phyloP scores from a whole-genome alignment of 495 filamentous ascomycete genomes.

The Viridothelium virens region DNA sequence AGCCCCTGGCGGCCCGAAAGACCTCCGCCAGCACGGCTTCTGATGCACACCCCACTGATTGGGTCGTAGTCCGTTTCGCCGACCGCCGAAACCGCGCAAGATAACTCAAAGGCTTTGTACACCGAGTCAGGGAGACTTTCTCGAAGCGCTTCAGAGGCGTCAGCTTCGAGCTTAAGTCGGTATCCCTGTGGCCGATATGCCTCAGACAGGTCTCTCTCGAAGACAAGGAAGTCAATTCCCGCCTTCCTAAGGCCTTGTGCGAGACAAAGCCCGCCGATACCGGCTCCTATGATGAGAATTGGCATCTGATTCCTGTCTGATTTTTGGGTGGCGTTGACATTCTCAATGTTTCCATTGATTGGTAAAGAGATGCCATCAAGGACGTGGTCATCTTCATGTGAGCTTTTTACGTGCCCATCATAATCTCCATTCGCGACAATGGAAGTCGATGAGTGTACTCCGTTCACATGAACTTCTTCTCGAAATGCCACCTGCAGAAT shows the following conservation, averaged over 20 bases:
- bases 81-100: constrained; percentile 23
- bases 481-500: neutral
- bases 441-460: neutral
- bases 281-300: constrained; percentile 52
- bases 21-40: constrained; percentile 12
- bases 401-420: neutral
- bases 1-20: constrained; percentile 15
- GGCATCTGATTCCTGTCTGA: constrained; percentile 9
- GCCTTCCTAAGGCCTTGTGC: constrained; percentile 49
- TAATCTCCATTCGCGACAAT: neutral
- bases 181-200: constrained; percentile 24
- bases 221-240: constrained; percentile 22
- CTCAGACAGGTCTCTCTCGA: constrained; percentile 22
- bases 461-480: neutral
- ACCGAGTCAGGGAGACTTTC: constrained; percentile 6
- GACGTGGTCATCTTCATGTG: neutral
- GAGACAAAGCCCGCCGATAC: constrained; percentile 51
- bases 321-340: constrained; percentile 15
- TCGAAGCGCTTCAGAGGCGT: neutral
- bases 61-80: constrained; percentile 25
- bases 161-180: constrained; percentile 18
- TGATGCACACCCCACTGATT: constrained; percentile 20
- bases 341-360: neutral
- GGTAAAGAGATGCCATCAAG: neutral
- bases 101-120: constrained; percentile 18